These are phyloP conservation scores for Microbotryum intermedium DNA, from an alignment of 1,284 basidiomycete species.

Conservation along the genomic window DNA sequence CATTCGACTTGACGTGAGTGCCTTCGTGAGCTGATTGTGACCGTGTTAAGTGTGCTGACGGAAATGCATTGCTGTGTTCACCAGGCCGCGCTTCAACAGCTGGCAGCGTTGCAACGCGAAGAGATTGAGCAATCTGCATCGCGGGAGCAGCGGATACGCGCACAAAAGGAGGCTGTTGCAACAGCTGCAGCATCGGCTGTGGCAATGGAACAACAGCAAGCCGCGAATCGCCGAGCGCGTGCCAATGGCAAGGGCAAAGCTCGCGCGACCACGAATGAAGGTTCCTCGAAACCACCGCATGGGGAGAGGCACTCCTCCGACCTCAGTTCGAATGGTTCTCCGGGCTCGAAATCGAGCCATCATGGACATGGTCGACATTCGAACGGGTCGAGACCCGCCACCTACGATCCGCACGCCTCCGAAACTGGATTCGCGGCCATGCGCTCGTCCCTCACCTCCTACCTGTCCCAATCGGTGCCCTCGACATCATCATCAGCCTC, in stretches of 20 bases:
- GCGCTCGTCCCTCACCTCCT: conserved; percentile 15
- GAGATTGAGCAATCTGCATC: not conserved
- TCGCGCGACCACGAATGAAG: not conserved
- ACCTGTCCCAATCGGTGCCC: conserved; percentile 3
- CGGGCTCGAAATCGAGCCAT: not conserved
- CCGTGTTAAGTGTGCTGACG: too few species aligned
- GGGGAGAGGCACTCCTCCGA: not conserved
- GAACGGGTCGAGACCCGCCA: not conserved
- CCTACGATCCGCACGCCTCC: not conserved
- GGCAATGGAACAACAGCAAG: too few species aligned
- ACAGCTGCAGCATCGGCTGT: too few species aligned
- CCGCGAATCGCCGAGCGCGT: not conserved
- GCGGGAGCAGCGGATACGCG: conserved; percentile 2
- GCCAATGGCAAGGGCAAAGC: conserved; percentile 14
- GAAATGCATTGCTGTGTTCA: not conserved
- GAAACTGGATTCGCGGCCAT: conserved; percentile 14
- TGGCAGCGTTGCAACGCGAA: conserved; percentile 4
- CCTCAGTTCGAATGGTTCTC: not conserved
- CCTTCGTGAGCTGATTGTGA: too few species aligned
- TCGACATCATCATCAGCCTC: not conserved
- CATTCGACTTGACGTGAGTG: conserved; percentile 20
- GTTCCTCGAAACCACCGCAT: too few species aligned
- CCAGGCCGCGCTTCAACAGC: conserved; percentile 13
- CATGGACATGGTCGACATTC: not conserved
- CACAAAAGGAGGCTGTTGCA: conserved; percentile 12